Base-by-base conservation (phyloP, 148 eudicot genomes). In the Silene latifolia region DNA sequence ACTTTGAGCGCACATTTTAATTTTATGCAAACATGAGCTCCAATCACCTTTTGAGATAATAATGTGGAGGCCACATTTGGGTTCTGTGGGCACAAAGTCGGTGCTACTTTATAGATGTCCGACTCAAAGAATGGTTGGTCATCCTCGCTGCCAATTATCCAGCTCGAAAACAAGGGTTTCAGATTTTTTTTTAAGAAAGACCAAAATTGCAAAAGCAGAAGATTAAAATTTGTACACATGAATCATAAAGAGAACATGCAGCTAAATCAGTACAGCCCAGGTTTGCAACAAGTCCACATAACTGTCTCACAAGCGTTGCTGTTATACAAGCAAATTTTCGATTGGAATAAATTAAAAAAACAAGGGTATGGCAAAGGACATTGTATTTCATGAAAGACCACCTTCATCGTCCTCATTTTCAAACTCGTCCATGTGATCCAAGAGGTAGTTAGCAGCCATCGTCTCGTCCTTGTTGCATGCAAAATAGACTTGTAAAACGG, bases 381-480 rank as follows among this genome's bases (percentile, higher is more conserved):
- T 51, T 15, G 56, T 48, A 51, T 51, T 51, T 75, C 70, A 69
- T 11, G 80, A 73, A 21, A 82, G 82, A n/a, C 76, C 80, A 13
- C 56, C 56, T 46, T 85, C 85, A 44, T 85, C 85, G 7, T 85
- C 87, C 80, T 85, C 87, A 2, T 89, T 84, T 7, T 87, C 89
- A 47, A 89, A 86, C 82, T 87, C 96, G 17, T 87, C 87, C 89
- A 89, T 89, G 77, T 91, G 96, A 78, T 91, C 97, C 60, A 91
- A 75, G 17, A 89, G 90, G 70, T 91, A 91, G 72, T 91, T 91
- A 13, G 93, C 93, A 13, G 96, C 96, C 74, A 91, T 78, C 69
- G 89, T 90, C 81, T 90, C 96, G 15, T 88, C 86, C 85, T 88
- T 90, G 89, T 90, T 88, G 88, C 92, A 90, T 2, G 96, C 96